Evolutionary conservation across 1,284 basidiomycete species (phyloP), one percentile per base, ranked within the genome.

Genomic region (Cutaneotrichosporon cyanovorans): DNA sequence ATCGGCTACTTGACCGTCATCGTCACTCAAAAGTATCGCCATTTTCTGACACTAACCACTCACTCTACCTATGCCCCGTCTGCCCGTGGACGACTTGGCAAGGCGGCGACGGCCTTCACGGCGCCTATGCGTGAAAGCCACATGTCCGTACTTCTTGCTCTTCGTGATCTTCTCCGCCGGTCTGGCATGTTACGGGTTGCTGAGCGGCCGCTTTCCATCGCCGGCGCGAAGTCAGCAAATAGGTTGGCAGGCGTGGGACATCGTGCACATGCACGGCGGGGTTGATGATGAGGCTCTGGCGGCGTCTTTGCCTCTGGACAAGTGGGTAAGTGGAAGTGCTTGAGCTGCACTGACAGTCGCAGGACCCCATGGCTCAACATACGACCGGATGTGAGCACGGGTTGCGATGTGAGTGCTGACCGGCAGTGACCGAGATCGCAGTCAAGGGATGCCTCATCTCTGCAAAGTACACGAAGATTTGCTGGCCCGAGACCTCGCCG

Each of bases 231-330:
- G 76, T 8, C 85, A 89, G 58, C 77, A 78, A 40, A 71, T 90
- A n/a, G 87, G 87, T 16, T 91, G 87, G 88, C 88, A 92, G 59
- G 77, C 84, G n/a, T 91, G 87, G 86, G 87, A 87, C 36, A 58
- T 76, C 5, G 74, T 88, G 0, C 64, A 74, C 14, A 48, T 61
- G 14, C 20, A 30, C 55, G 60, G 39, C 58, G 73, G 30, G 70
- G 40, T 77, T 14, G 45, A 76, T 75, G 5, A 54, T 51, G 20
- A 48, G 49, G 61, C 62, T 12, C 56, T 18, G 4, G 34, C 35
- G 5, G 16, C n/a, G 3, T 15, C 82, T 55, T 76, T 89, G 22
- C 87, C 86, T 1, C 73, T 89, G 16, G 87, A 89, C 55, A 76
- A 79, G 2, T 92, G 87, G 86, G 50, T 48, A 23, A n/a, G 75